A percentile compares a stretch with the other conserved stretches of the same genome.
Conservation (phyloP, 2,329 filamentous ascomycete species). For the Colletotrichum camelliae region DNA sequence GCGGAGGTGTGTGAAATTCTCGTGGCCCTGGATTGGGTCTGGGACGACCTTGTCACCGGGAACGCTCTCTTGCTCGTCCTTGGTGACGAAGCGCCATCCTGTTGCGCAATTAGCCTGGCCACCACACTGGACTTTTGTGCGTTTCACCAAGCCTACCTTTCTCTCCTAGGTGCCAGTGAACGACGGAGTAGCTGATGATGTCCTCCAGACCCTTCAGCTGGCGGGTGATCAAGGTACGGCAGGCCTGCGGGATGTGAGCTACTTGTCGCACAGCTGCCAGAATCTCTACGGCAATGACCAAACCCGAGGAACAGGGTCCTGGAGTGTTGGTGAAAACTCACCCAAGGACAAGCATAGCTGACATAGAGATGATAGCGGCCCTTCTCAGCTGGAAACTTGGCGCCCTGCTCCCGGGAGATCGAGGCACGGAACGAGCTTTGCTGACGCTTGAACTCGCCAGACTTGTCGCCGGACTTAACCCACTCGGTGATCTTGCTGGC, state of each 20-base stretch:
- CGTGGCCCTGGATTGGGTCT: conserved; percentile 73
- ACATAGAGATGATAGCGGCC: conserved; percentile 94
- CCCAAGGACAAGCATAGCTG: conserved; percentile 94
- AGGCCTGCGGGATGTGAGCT: conserved; percentile 55
- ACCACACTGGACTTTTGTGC: background rate
- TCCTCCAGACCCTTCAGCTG: conserved; percentile 93
- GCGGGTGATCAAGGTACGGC: conserved; percentile 84
- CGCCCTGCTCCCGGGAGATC: conserved; percentile 74
- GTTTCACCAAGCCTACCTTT: conserved; percentile 43
- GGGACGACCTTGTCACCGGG: conserved; percentile 69
- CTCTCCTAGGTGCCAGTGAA: conserved; percentile 86
- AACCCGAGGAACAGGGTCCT: background rate
- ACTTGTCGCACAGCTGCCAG: background rate
- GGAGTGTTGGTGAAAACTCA: conserved; percentile 29
- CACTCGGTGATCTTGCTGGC: conserved; percentile 76
- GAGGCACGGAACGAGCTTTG: conserved; percentile 81
- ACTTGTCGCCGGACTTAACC: conserved; percentile 78
- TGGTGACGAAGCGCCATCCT: conserved; percentile 84
- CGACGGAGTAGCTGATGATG: conserved; percentile 78
- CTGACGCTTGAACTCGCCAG: conserved; percentile 93
- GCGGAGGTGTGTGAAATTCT: conserved; percentile 71
- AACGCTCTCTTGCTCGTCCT: conserved; percentile 56
- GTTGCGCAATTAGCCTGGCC: conserved; percentile 3
- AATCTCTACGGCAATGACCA: background rate
- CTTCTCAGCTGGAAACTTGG: conserved; percentile 84